Percentiles rank a stretch among this genome's conserved stretches.
Conservation (phyloP, 2,329 filamentous ascomycete genomes). For the Phyllosticta citrichinensis region DNA sequence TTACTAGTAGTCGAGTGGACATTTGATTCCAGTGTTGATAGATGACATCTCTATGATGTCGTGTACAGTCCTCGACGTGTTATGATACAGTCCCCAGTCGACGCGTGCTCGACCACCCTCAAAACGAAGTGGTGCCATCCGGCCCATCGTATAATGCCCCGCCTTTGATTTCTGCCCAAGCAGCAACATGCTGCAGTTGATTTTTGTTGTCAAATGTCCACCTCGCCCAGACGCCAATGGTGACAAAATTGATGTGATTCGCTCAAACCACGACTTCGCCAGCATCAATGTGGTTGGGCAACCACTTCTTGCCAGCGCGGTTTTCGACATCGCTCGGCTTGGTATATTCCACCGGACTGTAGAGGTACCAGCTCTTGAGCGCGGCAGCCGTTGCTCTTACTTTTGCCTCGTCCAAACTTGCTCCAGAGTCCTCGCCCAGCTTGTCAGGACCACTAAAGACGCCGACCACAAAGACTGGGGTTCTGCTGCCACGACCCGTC, state of each 20-base stretch:
- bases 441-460: constrained; percentile 88
- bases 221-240: background rate
- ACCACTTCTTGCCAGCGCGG: constrained; percentile 34
- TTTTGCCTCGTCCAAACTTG: constrained; percentile 67
- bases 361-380: constrained; percentile 92
- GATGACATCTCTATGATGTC: background rate
- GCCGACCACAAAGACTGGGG: constrained; percentile 86
- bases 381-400: constrained; percentile 72
- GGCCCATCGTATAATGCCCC: background rate
- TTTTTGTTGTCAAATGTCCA: background rate
- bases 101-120: background rate
- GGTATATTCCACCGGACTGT: constrained; percentile 57
- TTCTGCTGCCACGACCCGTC: constrained; percentile 74
- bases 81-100: background rate
- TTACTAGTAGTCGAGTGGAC: background rate
- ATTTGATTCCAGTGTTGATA: background rate
- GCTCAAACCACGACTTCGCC: constrained; percentile 44
- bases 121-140: background rate
- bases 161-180: background rate
- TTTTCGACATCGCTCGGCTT: constrained; percentile 41
- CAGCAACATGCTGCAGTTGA: background rate
- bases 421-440: constrained; percentile 79
- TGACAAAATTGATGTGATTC: background rate
- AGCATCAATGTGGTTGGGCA: constrained; percentile 46
- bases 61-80: background rate